These are phyloP conservation scores for Neonectria coccinea DNA, from an alignment of 2,329 filamentous ascomycete species.

Conservation along the genomic window DNA sequence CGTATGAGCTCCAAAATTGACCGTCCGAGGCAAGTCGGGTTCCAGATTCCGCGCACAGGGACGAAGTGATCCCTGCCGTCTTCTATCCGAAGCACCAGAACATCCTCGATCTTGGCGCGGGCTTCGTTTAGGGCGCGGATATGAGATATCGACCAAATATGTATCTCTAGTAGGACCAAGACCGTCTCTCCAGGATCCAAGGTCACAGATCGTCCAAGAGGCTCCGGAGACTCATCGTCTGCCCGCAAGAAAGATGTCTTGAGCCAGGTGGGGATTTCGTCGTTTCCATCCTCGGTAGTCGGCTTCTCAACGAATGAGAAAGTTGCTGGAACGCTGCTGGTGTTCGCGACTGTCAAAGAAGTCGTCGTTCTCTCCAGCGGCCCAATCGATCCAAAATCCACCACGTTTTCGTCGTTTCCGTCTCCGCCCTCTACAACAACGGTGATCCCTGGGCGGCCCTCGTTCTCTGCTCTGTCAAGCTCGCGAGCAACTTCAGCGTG, in stretches of 20 bases:
- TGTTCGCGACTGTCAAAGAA: slow-evolving; percentile 89
- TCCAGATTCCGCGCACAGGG: slow-evolving; percentile 81
- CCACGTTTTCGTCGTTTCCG: slow-evolving; percentile 62
- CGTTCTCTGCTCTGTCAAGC: slow-evolving; percentile 91
- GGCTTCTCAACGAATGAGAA: slow-evolving; percentile 85
- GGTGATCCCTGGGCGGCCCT: slow-evolving; percentile 84
- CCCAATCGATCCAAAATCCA: slow-evolving; percentile 82
- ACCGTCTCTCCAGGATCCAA: slow-evolving; percentile 88
- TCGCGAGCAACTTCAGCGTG: slow-evolving; percentile 89
- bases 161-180: slow-evolving; percentile 74
- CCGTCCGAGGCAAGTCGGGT: slow-evolving; percentile 83
- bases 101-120: slow-evolving; percentile 77
- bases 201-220: slow-evolving; percentile 65
- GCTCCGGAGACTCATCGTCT: slow-evolving; percentile 48
- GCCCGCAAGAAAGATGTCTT: slow-evolving; percentile 70
- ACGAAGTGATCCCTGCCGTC: slow-evolving; percentile 93
- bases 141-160: slow-evolving; percentile 72
- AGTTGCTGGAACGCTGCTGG: slow-evolving; percentile 81
- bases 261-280: slow-evolving; percentile 73
- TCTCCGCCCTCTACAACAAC: slow-evolving; percentile 77
- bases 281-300: slow-evolving; percentile 57
- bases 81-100: slow-evolving; percentile 85
- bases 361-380: slow-evolving; percentile 75
- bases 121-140: slow-evolving; percentile 79
- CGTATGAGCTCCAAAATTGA: slow-evolving; percentile 90